Percentiles rank a stretch among this genome's conserved stretches.
These are phyloP conservation scores for Dipodascopsis tothii DNA, from an alignment of 805 yeast genomes.

Conservation along the genomic window DNA sequence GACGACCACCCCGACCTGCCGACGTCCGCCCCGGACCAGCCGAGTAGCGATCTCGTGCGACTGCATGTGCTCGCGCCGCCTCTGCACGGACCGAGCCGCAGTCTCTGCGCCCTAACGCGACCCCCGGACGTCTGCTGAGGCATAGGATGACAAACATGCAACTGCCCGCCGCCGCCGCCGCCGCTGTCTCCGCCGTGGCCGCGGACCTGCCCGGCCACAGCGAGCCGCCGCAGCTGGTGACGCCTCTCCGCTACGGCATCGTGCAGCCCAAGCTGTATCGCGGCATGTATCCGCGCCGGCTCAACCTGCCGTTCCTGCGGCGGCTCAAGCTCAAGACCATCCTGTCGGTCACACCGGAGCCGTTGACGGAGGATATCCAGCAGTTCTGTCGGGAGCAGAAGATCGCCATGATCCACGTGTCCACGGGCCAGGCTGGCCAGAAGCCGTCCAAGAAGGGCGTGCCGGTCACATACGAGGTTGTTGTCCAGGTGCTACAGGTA, in stretches of 20 bases:
- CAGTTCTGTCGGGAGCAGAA: slow-evolving; percentile 46
- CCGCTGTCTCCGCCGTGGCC: no score
- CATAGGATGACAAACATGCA: no score
- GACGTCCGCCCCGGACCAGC: no score
- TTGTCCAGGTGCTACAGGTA: slow-evolving; percentile 47
- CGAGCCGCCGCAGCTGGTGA: slow-evolving; percentile 24
- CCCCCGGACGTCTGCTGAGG: no score
- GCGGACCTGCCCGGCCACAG: no score
- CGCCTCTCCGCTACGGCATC: slow-evolving; percentile 72
- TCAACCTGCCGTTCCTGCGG: slow-evolving; percentile 60
- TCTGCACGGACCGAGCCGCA: no score
- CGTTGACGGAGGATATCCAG: slow-evolving; percentile 46
- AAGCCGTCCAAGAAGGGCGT: slow-evolving; percentile 62
- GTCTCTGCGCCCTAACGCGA: no score
- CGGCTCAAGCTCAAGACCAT: slow-evolving; percentile 63
- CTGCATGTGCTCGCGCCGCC: no score
- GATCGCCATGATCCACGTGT: slow-evolving; percentile 54
- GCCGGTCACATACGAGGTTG: slow-evolving; percentile 63
- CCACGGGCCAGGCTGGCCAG: slow-evolving; percentile 33
- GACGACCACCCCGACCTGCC: no score
- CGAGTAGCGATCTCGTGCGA: no score
- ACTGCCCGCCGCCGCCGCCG: no score
- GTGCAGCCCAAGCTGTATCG: slow-evolving; percentile 66
- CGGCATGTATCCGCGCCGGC: slow-evolving; percentile 79
- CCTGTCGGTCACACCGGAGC: slow-evolving; percentile 71